These are phyloP conservation scores for Pseudonitzschia delicatissima DNA, from an alignment of 108 stramenopile genomes.

Conservation along the genomic window DNA sequence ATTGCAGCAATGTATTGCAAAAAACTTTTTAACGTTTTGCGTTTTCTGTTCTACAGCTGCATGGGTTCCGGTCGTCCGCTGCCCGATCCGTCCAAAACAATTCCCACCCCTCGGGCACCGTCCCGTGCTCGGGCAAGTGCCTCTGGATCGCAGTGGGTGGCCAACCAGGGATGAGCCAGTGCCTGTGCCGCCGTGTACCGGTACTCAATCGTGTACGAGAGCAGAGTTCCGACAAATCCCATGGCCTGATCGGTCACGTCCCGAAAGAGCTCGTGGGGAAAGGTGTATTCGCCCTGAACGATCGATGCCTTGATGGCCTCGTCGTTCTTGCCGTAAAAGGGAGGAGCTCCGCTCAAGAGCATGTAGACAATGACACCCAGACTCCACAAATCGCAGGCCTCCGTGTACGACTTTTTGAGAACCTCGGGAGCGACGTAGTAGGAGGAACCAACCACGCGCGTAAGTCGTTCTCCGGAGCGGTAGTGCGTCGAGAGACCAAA, in stretches of 20 bases:
- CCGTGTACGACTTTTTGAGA: conserved; percentile 94
- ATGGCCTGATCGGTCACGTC: conserved; percentile 90
- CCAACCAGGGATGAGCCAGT: conserved; percentile 84
- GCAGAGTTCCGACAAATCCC: conserved; percentile 85
- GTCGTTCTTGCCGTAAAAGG: conserved; percentile 91
- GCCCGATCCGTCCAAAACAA: conserved; percentile 20
- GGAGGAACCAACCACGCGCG: conserved; percentile 89
- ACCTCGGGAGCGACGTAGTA: conserved; percentile 99
- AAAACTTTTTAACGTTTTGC: no score
- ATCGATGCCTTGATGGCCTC: conserved; percentile 89
- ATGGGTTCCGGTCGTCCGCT: conserved; percentile 44
- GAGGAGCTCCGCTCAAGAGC: conserved; percentile 88
- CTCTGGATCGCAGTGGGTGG: conserved; percentile 72
- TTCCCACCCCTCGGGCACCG: conserved; percentile 65
- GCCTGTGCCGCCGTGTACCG: conserved; percentile 89
- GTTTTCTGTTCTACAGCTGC: conserved; percentile 43
- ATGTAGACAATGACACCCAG: conserved; percentile 94
- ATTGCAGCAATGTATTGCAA: no score
- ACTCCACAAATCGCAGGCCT: conserved; percentile 94
- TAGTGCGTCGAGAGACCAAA: conserved; percentile 94
- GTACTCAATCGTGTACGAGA: conserved; percentile 82
- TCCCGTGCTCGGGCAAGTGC: conserved; percentile 64
- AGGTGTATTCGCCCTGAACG: conserved; percentile 83
- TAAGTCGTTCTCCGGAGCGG: conserved; percentile 80
- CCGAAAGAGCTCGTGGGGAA: conserved; percentile 82